Base-by-base conservation (phyloP, 352 stramenopile species). In the Phytophthora brassicae region DNA sequence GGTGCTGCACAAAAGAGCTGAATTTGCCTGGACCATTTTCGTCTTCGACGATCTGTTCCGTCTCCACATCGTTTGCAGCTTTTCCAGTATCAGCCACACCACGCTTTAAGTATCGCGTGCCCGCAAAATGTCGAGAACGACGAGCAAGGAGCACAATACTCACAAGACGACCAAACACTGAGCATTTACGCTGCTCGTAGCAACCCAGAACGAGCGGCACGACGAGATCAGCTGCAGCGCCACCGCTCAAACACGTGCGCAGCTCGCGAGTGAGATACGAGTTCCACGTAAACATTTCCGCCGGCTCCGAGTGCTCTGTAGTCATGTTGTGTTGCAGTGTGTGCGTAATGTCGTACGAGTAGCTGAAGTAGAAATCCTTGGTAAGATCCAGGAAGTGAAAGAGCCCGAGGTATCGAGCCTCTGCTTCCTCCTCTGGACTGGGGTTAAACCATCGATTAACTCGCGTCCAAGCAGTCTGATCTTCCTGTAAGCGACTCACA, bases 331-430 rank as follows among this genome's bases (percentile, higher is more conserved):
- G 85, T 77, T 99, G 97, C 51, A 99, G 73, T 46, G 90, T 97
- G 66, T 97, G 85, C 16, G 97, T 99, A 43, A 99, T 83, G 63
- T 99, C 96, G 68, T 99, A 99, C 44, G 95, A 98, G 68, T 99
- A 99, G 49, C 86, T 98, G 72, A 99, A 99, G 81, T 96, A 99
- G 69, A 99, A 99, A 64, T 99, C 97, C 64, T 99, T 99, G 7
- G 96, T 98, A 17, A 99, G 81, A 69, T 99, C 97, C 39, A 99
- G 81, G 49, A 99, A 98, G 66, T 99, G 96, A 67, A 99, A 99
- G 0, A 99, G 74, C 0, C 88, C 91, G 45, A 99, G 80, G 77
- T 99, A 99, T 6, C 86, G 72, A 33, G 84, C 84, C 47, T 96
- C 87, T 3, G 86, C 87, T 47, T 94, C 84, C 62, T 96, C 87